Base-by-base conservation (phyloP, 208 protist species). In the Wallacemonas sp. region DNA sequence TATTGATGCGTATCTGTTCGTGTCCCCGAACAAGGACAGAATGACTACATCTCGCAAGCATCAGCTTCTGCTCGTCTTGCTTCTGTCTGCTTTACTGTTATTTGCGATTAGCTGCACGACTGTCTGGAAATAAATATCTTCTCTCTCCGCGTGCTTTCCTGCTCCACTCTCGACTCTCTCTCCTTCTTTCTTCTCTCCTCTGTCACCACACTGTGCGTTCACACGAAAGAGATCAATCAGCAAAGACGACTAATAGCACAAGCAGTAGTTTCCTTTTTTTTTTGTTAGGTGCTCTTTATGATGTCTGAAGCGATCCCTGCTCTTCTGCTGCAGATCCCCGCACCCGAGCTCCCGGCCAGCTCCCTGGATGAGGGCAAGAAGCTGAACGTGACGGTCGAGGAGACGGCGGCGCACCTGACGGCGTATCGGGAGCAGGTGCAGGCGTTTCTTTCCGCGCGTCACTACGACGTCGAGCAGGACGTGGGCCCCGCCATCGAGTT, bases 401-500 rank as follows among this genome's bases (percentile, higher is more conserved):
- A 80, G 47, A 86, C 85, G 0, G 60, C 38, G 5, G 58, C 52
- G 43, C 68, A 78, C 3, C 43, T 47, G 34, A 16, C 62, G 26
- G 62, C 62, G 43, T 95, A 95, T 72, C 76, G 66, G 33, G 44
- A 55, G 30, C 32, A 58, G 6, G 84, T 95, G 39, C 60, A 79
- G 14, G 48, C 74, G 26, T 87, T 85, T 52, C 47, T 90, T 12
- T 66, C 74, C 34, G 33, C 63, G 29, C 29, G 67, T 23, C 14
- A 63, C 26, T 4, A 34, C 19, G 0, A 65, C 23, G 4, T 71
- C 32, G 74, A 83, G 17, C 52, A 70, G 21, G 76, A 80, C 29
- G 62, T 96, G 12, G 48, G 86, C 30, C 81, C 86, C 1, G 85
- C 87, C 11, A 65, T 94, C 9, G 66, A 80, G n/a, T 90, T 87